phyloP scores from a whole-genome alignment of 2,329 filamentous ascomycete genomes.

The Cytospora chrysosperma region DNA sequence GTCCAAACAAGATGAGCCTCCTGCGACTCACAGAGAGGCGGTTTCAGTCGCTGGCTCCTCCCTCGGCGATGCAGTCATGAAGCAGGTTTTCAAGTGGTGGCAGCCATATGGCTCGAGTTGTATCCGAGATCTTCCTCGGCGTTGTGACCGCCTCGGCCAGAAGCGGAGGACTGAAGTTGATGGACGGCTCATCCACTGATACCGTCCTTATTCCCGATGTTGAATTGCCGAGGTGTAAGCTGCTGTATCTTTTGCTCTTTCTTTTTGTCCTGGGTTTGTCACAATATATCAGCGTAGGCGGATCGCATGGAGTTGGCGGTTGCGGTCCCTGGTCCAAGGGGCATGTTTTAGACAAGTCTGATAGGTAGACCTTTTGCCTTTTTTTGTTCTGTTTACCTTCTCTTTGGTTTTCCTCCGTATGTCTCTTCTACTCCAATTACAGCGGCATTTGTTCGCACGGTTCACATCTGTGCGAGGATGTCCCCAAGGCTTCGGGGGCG shows the following conservation, averaged over 20 bases:
- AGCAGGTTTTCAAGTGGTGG: slow-evolving; percentile 7
- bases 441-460: slow-evolving; percentile 5
- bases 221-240: no score
- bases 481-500: slow-evolving; percentile 1
- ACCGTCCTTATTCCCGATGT: not conserved
- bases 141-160: not conserved
- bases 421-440: not conserved
- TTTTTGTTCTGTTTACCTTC: not conserved
- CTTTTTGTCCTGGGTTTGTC: not conserved
- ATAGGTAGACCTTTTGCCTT: not conserved
- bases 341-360: not conserved
- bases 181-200: slow-evolving; percentile 8
- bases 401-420: not conserved
- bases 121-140: not conserved
- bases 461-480: not conserved
- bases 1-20: not conserved
- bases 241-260: not conserved
- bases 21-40: not conserved
- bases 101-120: not conserved
- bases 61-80: slow-evolving; percentile 3
- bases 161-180: not conserved
- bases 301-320: slow-evolving; percentile 1
- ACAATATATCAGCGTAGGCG: slow-evolving; percentile 2
- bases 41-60: not conserved
- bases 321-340: not conserved